phyloP scores from a whole-genome alignment of 129 eudicot species.

The Flaveria linearis region DNA sequence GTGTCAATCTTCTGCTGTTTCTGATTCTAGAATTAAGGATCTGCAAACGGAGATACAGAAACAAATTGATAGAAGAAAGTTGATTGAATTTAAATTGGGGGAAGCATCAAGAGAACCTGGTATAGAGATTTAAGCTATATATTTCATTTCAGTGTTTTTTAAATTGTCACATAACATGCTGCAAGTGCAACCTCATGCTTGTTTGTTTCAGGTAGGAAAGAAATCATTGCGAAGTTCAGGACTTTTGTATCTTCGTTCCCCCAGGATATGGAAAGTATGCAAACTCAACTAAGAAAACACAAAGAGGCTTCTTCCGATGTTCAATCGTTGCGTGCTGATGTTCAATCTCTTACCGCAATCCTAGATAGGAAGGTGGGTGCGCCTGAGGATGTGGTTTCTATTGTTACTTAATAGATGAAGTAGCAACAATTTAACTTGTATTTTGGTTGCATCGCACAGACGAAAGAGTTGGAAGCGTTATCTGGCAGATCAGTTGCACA shows the following conservation, averaged over 20 bases:
- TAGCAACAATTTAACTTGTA: neutral
- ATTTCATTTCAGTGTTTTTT: slow-evolving; percentile 6
- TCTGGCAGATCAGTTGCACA: slow-evolving; percentile 67
- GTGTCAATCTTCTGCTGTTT: slow-evolving; percentile 55
- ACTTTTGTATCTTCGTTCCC: slow-evolving; percentile 80
- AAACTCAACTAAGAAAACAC: slow-evolving; percentile 68
- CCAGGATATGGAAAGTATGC: slow-evolving; percentile 79
- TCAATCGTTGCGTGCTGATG: slow-evolving; percentile 80
- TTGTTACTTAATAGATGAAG: neutral
- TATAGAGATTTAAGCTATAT: slow-evolving; percentile 25
- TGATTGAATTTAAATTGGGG: slow-evolving; percentile 62
- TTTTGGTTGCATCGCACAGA: slow-evolving; percentile 41
- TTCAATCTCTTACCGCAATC: slow-evolving; percentile 63
- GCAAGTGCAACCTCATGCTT: neutral
- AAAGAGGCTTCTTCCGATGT: slow-evolving; percentile 85
- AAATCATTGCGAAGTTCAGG: slow-evolving; percentile 77
- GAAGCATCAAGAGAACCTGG: slow-evolving; percentile 90
- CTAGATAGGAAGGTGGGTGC: slow-evolving; percentile 64
- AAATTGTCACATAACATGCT: slow-evolving; percentile 12
- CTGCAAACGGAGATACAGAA: slow-evolving; percentile 66
- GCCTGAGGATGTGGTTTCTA: neutral
- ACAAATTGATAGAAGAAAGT: slow-evolving; percentile 50
- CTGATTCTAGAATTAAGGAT: slow-evolving; percentile 61
- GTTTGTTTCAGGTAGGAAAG: slow-evolving; percentile 79
- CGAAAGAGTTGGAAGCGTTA: slow-evolving; percentile 63